phyloP scores from a whole-genome alignment of 495 filamentous ascomycete species.

The Talaromyces borbonicus region DNA sequence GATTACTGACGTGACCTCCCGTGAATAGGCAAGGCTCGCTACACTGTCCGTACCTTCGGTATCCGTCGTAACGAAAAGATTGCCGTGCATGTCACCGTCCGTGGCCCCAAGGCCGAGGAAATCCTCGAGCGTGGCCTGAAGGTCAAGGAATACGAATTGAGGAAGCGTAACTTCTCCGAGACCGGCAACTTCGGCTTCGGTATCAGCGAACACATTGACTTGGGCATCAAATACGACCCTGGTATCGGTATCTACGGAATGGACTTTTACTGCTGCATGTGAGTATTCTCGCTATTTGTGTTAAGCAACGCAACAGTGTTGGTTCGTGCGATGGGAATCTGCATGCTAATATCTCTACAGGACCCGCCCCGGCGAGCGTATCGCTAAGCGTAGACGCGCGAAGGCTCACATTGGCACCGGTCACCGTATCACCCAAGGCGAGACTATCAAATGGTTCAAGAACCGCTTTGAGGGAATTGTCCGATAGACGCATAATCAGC shows the following conservation, averaged over 20 bases:
- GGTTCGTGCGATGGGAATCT: neutral
- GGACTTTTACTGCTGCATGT: conserved; percentile 99
- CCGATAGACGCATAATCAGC: conserved; percentile 51
- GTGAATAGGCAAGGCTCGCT: conserved; percentile 85
- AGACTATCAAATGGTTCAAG: conserved; percentile 99
- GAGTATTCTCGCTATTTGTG: conserved; percentile 23
- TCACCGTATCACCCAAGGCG: conserved; percentile 85
- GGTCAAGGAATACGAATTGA: conserved; percentile 99
- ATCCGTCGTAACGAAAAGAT: conserved; percentile 99
- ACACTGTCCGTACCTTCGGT: conserved; percentile 99
- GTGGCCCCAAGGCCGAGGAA: conserved; percentile 99
- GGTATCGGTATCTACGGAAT: conserved; percentile 99
- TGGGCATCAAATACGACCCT: conserved; percentile 99
- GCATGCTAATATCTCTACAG: conserved; percentile 22
- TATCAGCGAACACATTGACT: conserved; percentile 99
- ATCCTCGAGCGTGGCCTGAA: conserved; percentile 99
- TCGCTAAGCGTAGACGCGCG: conserved; percentile 85
- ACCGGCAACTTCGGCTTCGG: conserved; percentile 99
- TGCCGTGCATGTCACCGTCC: conserved; percentile 97
- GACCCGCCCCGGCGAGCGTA: conserved; percentile 94
- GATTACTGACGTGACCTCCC: conserved; percentile 13
- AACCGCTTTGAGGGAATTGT: conserved; percentile 97
- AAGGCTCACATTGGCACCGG: conserved; percentile 74
- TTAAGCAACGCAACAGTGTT: no score
- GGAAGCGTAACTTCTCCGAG: conserved; percentile 98